These are phyloP conservation scores for Alternaria alternata DNA, from an alignment of 2,329 filamentous ascomycete species.

Conservation along the genomic window DNA sequence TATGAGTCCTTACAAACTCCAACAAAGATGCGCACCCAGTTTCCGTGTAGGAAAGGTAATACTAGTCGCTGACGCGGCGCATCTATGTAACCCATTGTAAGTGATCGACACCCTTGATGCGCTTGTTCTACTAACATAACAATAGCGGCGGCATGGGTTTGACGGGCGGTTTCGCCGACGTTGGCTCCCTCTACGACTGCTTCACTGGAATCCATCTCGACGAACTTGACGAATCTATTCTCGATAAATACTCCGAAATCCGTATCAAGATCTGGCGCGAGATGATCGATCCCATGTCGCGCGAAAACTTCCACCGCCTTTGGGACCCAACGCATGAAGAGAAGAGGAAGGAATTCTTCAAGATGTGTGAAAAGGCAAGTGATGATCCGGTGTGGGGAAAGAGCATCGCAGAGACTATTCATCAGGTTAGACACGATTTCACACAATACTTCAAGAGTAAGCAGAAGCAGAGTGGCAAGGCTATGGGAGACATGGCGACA, in stretches of 20 bases:
- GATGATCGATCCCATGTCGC: slow-evolving; percentile 48
- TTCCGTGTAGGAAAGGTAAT: slow-evolving; percentile 67
- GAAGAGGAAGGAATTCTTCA: slow-evolving; percentile 46
- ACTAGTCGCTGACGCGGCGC: slow-evolving; percentile 68
- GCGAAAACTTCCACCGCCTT: slow-evolving; percentile 52
- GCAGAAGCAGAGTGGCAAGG: slow-evolving; percentile 13
- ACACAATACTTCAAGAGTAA: slow-evolving; percentile 48
- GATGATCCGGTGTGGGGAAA: slow-evolving; percentile 42
- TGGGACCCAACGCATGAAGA: slow-evolving; percentile 40
- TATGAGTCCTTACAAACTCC: slow-evolving; percentile 68
- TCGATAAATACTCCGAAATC: slow-evolving; percentile 47
- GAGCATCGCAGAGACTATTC: slow-evolving; percentile 33
- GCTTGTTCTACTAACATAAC: slow-evolving; percentile 4
- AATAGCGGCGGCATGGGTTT: slow-evolving; percentile 66
- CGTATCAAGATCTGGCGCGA: slow-evolving; percentile 47
- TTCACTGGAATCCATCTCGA: slow-evolving; percentile 52
- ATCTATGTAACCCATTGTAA: slow-evolving; percentile 62
- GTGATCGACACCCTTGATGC: not conserved
- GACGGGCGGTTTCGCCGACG: slow-evolving; percentile 70
- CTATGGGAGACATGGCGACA: slow-evolving; percentile 5
- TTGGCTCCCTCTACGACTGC: slow-evolving; percentile 68
- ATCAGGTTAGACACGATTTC: slow-evolving; percentile 45
- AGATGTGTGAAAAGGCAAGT: slow-evolving; percentile 41
- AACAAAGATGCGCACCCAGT: slow-evolving; percentile 66
- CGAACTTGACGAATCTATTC: slow-evolving; percentile 45